Evolutionary conservation across 2,329 filamentous ascomycete genomes (phyloP), one percentile per base, ranked within the genome.

Genomic region (Fusarium cicatricum): DNA sequence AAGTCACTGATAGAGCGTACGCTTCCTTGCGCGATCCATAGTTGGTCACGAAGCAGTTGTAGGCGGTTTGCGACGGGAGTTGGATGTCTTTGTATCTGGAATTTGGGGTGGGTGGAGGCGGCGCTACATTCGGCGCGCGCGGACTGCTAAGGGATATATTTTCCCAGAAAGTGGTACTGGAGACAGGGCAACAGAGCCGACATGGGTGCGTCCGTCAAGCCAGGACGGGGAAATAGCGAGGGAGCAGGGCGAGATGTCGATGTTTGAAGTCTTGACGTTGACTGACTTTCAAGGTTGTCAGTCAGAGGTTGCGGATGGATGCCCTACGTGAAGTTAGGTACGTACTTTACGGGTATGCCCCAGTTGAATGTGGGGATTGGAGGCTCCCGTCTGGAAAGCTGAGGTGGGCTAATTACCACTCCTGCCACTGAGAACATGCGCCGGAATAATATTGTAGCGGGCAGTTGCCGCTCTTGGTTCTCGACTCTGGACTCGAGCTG

Each of bases 1-100:
- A 15, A 26, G 29, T n/a, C 5, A 38, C 2, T 16, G 40, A 49
- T 42, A 41, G 32, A 37, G 73, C 83, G 66, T 65, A 88, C 85
- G 84, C 79, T 86, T 86, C 72, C 83, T 85, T 76, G 79, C 78
- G 77, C 85, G 85, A 80, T 88, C 84, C 85, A 88, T 88, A 69
- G 62, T 72, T 74, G 75, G 78, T 71, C 74, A 75, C 67, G 63
- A 51, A 56, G 58, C 55, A 40, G 60, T 55, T 51, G 36, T 49
- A 50, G 50, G 66, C 62, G 68, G 66, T 69, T 58, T 42, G 63
- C 70, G 58, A 66, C 51, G 54, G 61, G 54, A 36, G 44, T 47
- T 50, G 49, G 60, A 59, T 49, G 52, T 48, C 52, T 23, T 26
- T 64, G 53, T 51, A 52, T 57, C 37, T 43, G 19, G 47, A 42